phyloP scores from a whole-genome alignment of 2,329 filamentous ascomycete genomes.

The Cladosporium phlei region DNA sequence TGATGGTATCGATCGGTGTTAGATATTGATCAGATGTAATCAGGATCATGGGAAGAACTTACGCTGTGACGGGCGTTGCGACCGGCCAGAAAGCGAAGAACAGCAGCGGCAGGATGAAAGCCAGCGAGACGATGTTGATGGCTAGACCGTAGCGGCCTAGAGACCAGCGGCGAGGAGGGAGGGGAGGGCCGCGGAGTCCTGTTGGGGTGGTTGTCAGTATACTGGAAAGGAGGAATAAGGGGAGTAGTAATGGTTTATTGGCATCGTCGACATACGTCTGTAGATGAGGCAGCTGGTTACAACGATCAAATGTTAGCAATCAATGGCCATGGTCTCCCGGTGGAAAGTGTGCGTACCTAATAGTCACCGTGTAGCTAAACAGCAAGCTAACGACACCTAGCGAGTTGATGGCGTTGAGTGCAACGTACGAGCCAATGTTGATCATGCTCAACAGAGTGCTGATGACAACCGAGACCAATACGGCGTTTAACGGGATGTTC shows the following conservation, averaged over 20 bases:
- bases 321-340: no score
- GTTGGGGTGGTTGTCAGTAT: neutral
- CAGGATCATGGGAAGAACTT: no score
- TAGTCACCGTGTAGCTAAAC: constrained; percentile 31
- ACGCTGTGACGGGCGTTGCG: constrained; percentile 43
- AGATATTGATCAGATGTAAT: neutral
- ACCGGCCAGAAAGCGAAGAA: constrained; percentile 49
- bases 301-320: neutral
- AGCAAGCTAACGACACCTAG: constrained; percentile 33
- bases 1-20: constrained; percentile 16
- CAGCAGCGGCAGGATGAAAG: constrained; percentile 43
- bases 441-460: constrained; percentile 35
- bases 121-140: constrained; percentile 34
- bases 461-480: constrained; percentile 27
- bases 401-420: constrained; percentile 39
- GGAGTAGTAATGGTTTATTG: neutral
- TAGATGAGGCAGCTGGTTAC: constrained; percentile 10
- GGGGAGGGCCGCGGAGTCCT: constrained; percentile 20
- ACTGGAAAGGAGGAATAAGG: neutral
- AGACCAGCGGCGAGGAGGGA: constrained; percentile 35
- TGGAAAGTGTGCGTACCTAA: constrained; percentile 10
- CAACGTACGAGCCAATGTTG: constrained; percentile 38
- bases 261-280: neutral
- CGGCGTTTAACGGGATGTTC: constrained; percentile 27
- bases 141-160: constrained; percentile 37